A percentile compares a stretch with the other conserved stretches of the same genome.
These are phyloP conservation scores for Rhinocladiella similis DNA, from an alignment of 2,329 filamentous ascomycete species.

Conservation along the genomic window DNA sequence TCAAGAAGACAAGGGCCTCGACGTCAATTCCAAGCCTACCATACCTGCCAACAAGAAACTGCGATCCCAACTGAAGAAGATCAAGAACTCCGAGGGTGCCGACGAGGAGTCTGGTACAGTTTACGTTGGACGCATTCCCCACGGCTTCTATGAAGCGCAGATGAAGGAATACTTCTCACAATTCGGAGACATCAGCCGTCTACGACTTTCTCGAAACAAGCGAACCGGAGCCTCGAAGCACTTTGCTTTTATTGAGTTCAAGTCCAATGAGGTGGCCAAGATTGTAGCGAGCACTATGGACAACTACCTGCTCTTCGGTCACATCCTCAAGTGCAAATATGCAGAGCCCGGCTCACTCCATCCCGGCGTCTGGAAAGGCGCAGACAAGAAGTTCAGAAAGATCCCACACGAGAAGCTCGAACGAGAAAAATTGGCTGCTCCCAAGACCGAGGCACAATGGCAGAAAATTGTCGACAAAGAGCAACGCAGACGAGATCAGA, in stretches of 20 bases:
- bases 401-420: constrained; percentile 87
- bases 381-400: constrained; percentile 84
- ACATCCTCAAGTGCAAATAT: constrained; percentile 84
- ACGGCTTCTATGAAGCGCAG: constrained; percentile 96
- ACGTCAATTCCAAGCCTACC: constrained; percentile 45
- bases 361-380: constrained; percentile 81
- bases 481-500: constrained; percentile 66
- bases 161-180: constrained; percentile 93
- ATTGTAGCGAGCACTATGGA: constrained; percentile 96
- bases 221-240: constrained; percentile 90
- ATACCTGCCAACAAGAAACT: constrained; percentile 47
- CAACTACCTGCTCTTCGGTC: constrained; percentile 93
- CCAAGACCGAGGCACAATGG: constrained; percentile 76
- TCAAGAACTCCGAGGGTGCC: constrained; percentile 53
- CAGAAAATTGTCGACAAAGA: constrained; percentile 71
- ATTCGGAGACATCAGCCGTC: constrained; percentile 76
- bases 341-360: constrained; percentile 77
- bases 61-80: constrained; percentile 42
- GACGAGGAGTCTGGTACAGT: constrained; percentile 67
- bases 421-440: constrained; percentile 70
- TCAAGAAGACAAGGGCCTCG: constrained; percentile 46
- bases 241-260: constrained; percentile 92
- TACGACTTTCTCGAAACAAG: constrained; percentile 88
- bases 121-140: constrained; percentile 85
- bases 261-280: constrained; percentile 72